Conservation (phyloP, 2,329 filamentous ascomycete genomes). For the Incumbomyces delicatus region DNA sequence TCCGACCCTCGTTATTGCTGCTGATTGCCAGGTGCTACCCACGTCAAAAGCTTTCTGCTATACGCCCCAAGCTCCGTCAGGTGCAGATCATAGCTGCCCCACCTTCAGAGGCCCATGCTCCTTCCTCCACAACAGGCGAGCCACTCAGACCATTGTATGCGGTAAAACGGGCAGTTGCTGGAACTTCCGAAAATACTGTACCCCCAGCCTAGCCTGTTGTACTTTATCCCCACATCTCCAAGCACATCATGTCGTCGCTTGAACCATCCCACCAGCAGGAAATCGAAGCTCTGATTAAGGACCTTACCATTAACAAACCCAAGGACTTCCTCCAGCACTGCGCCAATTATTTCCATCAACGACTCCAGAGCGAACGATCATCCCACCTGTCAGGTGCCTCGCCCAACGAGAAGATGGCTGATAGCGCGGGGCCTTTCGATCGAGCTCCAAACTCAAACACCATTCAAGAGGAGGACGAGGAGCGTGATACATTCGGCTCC, state of each 20-base stretch:
- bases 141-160: conserved; percentile 4
- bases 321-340: conserved; percentile 61
- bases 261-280: conserved; percentile 50
- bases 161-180: conserved; percentile 6
- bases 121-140: conserved; percentile 6
- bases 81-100: conserved; percentile 4
- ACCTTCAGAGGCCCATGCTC: conserved; percentile 6
- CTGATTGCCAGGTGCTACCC: no score
- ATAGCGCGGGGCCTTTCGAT: conserved; percentile 66
- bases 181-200: conserved; percentile 6
- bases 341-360: conserved; percentile 57
- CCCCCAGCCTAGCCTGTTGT: conserved; percentile 8
- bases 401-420: conserved; percentile 50
- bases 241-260: conserved; percentile 33
- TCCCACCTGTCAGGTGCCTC: conserved; percentile 42
- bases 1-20: no score
- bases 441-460: conserved; percentile 46
- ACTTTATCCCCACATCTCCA: conserved; percentile 14
- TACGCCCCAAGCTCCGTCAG: no score
- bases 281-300: conserved; percentile 53
- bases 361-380: conserved; percentile 55
- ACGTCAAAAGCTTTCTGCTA: no score
- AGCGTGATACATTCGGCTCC: conserved; percentile 64
- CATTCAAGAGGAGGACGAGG: conserved; percentile 58
- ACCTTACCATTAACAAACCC: conserved; percentile 50